These are phyloP conservation scores for Coccomyxa sp. DNA, from an alignment of 139 green algal species.

Conservation along the genomic window DNA sequence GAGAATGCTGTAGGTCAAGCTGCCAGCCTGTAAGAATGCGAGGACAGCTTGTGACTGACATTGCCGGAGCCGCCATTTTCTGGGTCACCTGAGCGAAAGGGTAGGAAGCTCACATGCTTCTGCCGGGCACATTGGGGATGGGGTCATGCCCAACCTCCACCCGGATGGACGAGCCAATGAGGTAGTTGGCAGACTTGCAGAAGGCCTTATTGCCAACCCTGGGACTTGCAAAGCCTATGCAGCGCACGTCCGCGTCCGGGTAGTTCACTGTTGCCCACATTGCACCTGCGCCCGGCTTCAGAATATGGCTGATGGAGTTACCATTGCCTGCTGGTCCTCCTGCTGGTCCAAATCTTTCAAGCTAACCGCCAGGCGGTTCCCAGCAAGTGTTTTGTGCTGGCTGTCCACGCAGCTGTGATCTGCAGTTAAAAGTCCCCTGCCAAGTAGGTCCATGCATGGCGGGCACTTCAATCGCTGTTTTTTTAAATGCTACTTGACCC, in stretches of 20 bases:
- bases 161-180: constrained; percentile 17
- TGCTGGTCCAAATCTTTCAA: background rate
- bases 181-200: constrained; percentile 11
- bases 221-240: constrained; percentile 12
- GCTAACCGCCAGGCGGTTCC: background rate
- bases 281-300: background rate
- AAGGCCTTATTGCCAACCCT: constrained; percentile 20
- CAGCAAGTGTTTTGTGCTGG: background rate
- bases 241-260: constrained; percentile 16
- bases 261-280: constrained; percentile 16
- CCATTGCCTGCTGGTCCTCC: background rate
- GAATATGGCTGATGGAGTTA: background rate
- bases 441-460: background rate
- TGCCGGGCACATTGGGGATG: no score
- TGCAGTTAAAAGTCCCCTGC: background rate
- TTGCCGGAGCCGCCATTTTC: no score
- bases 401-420: background rate
- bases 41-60: no score
- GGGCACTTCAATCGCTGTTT: background rate
- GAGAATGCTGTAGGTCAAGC: no score
- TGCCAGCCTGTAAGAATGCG: no score
- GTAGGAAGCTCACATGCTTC: no score
- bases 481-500: background rate
- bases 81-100: no score
- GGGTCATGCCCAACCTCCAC: constrained; percentile 21